phyloP scores from a whole-genome alignment of 805 yeast species.

The Pichia membranifaciens region DNA sequence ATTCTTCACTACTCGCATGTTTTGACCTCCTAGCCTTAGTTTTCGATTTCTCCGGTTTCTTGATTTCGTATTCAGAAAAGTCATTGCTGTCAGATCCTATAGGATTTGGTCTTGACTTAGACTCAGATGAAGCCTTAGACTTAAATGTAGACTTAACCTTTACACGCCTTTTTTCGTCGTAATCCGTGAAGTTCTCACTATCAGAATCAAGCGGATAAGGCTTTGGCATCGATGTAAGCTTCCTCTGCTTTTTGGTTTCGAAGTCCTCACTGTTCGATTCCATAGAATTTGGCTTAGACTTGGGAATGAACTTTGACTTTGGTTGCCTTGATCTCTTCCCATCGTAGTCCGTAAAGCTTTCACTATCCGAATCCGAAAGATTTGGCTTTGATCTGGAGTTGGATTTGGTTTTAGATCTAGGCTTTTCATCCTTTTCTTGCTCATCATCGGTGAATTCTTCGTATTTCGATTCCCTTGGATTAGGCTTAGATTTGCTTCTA shows the following conservation, averaged over 20 bases:
- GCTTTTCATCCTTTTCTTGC: background rate
- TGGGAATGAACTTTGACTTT: too few relatives aligned
- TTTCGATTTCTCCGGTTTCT: background rate
- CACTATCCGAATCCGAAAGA: constrained; percentile 4
- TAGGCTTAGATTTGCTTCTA: too few relatives aligned
- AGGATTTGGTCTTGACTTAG: constrained; percentile 4
- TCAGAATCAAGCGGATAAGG: background rate
- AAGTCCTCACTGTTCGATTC: constrained; percentile 3
- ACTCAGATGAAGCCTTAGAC: too few relatives aligned
- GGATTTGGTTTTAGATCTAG: background rate
- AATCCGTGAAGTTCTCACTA: background rate
- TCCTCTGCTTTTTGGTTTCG: background rate
- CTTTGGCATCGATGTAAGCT: constrained; percentile 2
- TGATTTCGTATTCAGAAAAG: background rate
- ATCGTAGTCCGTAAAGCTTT: constrained; percentile 12
- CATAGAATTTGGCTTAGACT: constrained; percentile 6
- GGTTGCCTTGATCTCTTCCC: background rate
- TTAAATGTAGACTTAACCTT: background rate
- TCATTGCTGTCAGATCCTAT: constrained; percentile 4
- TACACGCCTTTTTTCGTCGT: background rate
- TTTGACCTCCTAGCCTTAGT: background rate
- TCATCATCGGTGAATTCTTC: constrained; percentile 12
- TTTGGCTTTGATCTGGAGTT: background rate
- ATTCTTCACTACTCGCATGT: background rate
- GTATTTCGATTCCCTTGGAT: too few relatives aligned